Percentiles rank a stretch among this genome's conserved stretches.
Evolutionary conservation across 2,329 filamentous ascomycete species (phyloP).

Genomic region (Fusarium fujikuroi): DNA sequence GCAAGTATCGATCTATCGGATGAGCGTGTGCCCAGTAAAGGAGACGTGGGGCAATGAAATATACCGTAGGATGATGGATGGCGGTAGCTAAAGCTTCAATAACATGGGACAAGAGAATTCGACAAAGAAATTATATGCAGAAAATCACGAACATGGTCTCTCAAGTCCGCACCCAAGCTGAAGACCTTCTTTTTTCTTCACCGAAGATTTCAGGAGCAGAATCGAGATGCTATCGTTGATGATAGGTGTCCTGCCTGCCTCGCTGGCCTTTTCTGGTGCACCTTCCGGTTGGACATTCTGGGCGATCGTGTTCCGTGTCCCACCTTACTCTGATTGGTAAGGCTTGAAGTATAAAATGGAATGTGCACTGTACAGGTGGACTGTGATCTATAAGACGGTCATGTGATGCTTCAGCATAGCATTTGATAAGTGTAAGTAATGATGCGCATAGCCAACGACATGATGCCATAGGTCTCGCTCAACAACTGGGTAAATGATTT

Average conservation of each 20-base stretch:
- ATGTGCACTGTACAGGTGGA: slow-evolving; percentile 25
- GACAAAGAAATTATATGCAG: slow-evolving; percentile 38
- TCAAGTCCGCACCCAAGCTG: slow-evolving; percentile 30
- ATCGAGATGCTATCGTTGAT: slow-evolving; percentile 28
- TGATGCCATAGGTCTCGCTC: not conserved
- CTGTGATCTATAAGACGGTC: slow-evolving; percentile 40
- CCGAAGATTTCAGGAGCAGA: slow-evolving; percentile 23
- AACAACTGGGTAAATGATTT: too few relatives aligned
- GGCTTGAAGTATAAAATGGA: not conserved
- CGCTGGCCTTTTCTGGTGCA: slow-evolving; percentile 47
- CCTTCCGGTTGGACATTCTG: slow-evolving; percentile 34
- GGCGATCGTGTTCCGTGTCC: slow-evolving; percentile 41
- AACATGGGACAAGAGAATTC: slow-evolving; percentile 33
- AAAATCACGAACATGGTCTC: slow-evolving; percentile 40
- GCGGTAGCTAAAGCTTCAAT: slow-evolving; percentile 24
- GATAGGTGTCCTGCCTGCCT: slow-evolving; percentile 45
- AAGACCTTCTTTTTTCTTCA: slow-evolving; percentile 12
- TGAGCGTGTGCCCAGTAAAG: slow-evolving; percentile 44
- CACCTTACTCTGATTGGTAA: slow-evolving; percentile 45
- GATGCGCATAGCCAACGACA: not conserved
- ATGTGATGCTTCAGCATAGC: slow-evolving; percentile 34
- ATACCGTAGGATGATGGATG: slow-evolving; percentile 11
- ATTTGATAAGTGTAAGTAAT: not conserved
- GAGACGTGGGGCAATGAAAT: slow-evolving; percentile 43
- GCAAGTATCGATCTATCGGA: slow-evolving; percentile 40